A percentile compares a stretch with the other conserved stretches of the same genome.
phyloP scores from a whole-genome alignment of 345 rosid species.

The Dovyalis caffra region DNA sequence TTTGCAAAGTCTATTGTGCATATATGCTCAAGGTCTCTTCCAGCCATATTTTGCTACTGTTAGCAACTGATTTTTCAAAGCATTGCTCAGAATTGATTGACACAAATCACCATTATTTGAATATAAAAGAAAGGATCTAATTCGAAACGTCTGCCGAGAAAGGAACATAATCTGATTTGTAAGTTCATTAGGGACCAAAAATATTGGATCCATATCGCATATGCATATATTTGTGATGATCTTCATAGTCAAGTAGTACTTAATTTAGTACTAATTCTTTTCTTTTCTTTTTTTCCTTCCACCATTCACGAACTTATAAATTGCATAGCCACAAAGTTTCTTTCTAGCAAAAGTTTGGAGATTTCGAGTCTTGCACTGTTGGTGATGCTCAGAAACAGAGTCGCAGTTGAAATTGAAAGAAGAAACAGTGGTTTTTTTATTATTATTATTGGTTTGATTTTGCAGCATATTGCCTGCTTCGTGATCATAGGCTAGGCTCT shows the following conservation, averaged over 20 bases:
- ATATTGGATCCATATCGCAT: too few species aligned
- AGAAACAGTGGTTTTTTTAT: not conserved
- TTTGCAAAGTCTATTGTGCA: not conserved
- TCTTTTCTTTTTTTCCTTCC: not conserved
- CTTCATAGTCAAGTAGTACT: not conserved
- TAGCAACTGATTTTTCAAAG: too few species aligned
- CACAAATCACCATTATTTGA: too few species aligned
- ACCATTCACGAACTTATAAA: not conserved
- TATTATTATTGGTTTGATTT: not conserved
- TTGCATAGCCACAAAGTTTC: not conserved
- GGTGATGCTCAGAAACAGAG: not conserved
- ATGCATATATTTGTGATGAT: too few species aligned
- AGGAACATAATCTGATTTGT: too few species aligned
- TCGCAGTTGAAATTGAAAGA: not conserved
- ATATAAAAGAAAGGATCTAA: too few species aligned
- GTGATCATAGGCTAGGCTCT: too few species aligned
- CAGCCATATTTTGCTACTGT: not conserved
- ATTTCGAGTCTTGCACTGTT: not conserved
- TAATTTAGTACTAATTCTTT: not conserved
- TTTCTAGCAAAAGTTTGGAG: not conserved
- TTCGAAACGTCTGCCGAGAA: too few species aligned
- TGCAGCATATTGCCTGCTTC: not conserved
- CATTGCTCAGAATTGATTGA: too few species aligned
- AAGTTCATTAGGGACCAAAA: too few species aligned
- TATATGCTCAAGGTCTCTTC: not conserved